These are phyloP conservation scores for Chenopodium album DNA, from an alignment of 148 eudicot species.

Conservation along the genomic window DNA sequence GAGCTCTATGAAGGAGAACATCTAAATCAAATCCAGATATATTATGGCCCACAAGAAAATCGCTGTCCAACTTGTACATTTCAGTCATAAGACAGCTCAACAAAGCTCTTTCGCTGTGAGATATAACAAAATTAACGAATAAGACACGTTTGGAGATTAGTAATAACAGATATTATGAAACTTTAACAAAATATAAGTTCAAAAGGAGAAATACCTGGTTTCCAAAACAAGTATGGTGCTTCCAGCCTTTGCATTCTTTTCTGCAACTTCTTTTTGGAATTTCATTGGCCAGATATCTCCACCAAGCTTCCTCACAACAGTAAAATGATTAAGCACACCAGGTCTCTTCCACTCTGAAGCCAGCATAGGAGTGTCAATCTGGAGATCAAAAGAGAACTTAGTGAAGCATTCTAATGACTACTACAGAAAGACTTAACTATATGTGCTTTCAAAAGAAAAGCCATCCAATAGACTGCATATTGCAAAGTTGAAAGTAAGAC, in stretches of 20 bases:
- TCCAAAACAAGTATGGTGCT: conserved; percentile 57
- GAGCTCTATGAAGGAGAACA: conserved; percentile 87
- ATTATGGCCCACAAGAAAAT: conserved; percentile 95
- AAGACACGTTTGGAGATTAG: neutral
- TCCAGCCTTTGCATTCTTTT: conserved; percentile 69
- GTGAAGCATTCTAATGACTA: neutral
- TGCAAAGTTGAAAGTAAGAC: neutral
- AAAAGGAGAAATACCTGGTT: conserved; percentile 55
- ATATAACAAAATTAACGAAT: conserved; percentile 6
- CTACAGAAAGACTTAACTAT: neutral
- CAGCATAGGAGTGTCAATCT: conserved; percentile 90
- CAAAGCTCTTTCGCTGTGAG: conserved; percentile 88
- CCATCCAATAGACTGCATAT: neutral
- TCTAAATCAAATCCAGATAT: conserved; percentile 98
- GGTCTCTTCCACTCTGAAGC: conserved; percentile 81
- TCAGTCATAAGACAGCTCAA: conserved; percentile 78
- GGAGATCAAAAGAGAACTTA: conserved; percentile 26
- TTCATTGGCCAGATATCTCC: conserved; percentile 86
- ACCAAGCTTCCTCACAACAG: conserved; percentile 84
- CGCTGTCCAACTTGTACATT: conserved; percentile 86
- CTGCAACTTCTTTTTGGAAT: conserved; percentile 63
- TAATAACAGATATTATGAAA: neutral
- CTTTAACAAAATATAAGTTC: neutral
- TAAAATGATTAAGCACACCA: conserved; percentile 81
- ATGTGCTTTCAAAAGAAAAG: neutral